Evolutionary conservation across 2,329 filamentous ascomycete species (phyloP).

Genomic region (Claviceps monticola): DNA sequence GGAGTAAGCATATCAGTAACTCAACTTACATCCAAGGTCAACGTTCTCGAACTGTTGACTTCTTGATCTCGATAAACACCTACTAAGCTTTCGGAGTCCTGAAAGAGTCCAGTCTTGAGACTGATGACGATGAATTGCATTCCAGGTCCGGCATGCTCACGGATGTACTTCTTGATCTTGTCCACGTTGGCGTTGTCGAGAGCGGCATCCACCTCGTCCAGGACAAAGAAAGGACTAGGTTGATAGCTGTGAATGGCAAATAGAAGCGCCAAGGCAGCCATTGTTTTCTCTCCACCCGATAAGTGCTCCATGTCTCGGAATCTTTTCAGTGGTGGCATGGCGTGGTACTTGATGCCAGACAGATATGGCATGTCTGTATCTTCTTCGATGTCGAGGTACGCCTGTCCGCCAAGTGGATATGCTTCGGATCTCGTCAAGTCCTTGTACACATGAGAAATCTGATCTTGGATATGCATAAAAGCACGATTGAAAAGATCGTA

Average conservation of each 20-base stretch:
- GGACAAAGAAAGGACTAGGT: constrained; percentile 90
- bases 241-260: constrained; percentile 97
- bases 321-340: constrained; percentile 94
- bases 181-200: constrained; percentile 97
- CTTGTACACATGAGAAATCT: constrained; percentile 88
- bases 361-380: constrained; percentile 95
- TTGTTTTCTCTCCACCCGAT: constrained; percentile 95
- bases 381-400: constrained; percentile 81
- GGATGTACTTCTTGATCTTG: constrained; percentile 92
- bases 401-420: constrained; percentile 84
- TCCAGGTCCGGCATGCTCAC: constrained; percentile 82
- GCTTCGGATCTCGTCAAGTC: constrained; percentile 80
- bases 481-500: constrained; percentile 91
- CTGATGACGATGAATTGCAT: constrained; percentile 99
- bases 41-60: constrained; percentile 77
- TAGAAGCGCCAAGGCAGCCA: constrained; percentile 88
- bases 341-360: constrained; percentile 93
- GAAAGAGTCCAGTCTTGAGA: constrained; percentile 89
- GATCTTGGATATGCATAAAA: constrained; percentile 86
- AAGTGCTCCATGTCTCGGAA: constrained; percentile 99
- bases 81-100: constrained; percentile 89
- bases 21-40: constrained; percentile 95
- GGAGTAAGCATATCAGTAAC: constrained; percentile 21
- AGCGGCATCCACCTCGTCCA: constrained; percentile 95
- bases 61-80: constrained; percentile 92